Evolutionary conservation across 768 basidiomycete species (phyloP).

Genomic region (Mycena amicta): DNA sequence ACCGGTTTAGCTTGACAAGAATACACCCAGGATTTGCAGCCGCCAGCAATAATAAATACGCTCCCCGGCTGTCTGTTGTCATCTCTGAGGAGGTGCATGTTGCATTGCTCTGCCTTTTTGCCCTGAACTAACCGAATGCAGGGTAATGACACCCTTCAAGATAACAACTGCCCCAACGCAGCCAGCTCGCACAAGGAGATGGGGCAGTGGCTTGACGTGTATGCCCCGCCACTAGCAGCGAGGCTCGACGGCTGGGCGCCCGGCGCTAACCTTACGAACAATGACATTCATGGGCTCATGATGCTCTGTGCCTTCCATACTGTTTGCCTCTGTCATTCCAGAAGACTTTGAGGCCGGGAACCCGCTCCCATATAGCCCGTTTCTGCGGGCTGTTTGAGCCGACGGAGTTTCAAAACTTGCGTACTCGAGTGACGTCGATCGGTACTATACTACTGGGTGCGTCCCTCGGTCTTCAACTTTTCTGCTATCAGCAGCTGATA

Average conservation of each 20-base stretch:
- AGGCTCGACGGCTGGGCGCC: slow-evolving; percentile 64
- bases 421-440: slow-evolving; percentile 71
- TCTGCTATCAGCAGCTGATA: background rate
- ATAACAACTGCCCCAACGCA: slow-evolving; percentile 63
- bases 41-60: slow-evolving; percentile 47
- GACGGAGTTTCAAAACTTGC: slow-evolving; percentile 67
- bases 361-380: slow-evolving; percentile 43
- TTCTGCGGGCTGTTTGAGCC: slow-evolving; percentile 73
- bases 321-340: slow-evolving; percentile 34
- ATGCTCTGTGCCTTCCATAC: slow-evolving; percentile 82
- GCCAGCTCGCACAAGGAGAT: slow-evolving; percentile 46
- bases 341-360: slow-evolving; percentile 29
- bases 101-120: background rate
- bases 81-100: slow-evolving; percentile 46
- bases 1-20: too few species aligned
- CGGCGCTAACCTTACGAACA: slow-evolving; percentile 57
- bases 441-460: slow-evolving; percentile 78
- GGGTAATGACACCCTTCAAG: slow-evolving; percentile 70
- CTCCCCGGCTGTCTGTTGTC: slow-evolving; percentile 56
- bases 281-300: slow-evolving; percentile 63
- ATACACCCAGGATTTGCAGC: slow-evolving; percentile 54
- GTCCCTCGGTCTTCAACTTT: slow-evolving; percentile 22
- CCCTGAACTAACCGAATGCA: slow-evolving; percentile 19
- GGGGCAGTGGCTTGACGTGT: slow-evolving; percentile 55
- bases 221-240: slow-evolving; percentile 53